These are phyloP conservation scores for Urochloa ruziziensis DNA, from an alignment of 176 grass and related monocot species.

Conservation along the genomic window DNA sequence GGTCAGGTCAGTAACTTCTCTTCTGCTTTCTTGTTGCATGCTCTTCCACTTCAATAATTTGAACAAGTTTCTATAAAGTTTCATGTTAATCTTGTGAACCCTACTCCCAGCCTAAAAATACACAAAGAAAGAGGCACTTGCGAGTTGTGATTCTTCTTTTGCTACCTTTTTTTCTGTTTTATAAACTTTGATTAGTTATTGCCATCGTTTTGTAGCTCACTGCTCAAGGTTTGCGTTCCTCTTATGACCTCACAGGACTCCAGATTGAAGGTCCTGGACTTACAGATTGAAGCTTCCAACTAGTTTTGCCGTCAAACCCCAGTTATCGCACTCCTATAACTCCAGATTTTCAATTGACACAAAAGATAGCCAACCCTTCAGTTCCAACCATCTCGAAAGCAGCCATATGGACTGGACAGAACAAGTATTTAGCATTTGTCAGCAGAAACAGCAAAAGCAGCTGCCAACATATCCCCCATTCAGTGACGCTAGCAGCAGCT, in stretches of 20 bases:
- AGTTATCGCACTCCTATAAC: neutral
- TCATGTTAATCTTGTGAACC: neutral
- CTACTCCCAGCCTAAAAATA: neutral
- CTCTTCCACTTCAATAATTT: neutral
- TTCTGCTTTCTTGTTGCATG: constrained; percentile 2
- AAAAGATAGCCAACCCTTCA: neutral
- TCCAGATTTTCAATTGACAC: constrained; percentile 21
- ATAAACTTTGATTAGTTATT: neutral
- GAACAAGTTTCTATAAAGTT: neutral
- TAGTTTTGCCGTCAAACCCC: neutral
- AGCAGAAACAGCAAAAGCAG: constrained; percentile 14
- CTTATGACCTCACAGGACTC: neutral
- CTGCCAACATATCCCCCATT: constrained; percentile 26
- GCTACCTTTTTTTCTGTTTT: neutral
- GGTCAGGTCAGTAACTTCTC: constrained; percentile 27
- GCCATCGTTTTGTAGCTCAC: constrained; percentile 7
- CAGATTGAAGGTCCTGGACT: neutral
- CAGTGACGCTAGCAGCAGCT: constrained; percentile 3
- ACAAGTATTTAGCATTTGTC: neutral
- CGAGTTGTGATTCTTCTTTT: neutral
- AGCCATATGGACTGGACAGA: constrained; percentile 34
- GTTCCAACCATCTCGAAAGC: neutral
- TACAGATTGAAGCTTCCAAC: neutral
- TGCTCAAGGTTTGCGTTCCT: neutral
- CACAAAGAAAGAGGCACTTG: neutral